Evolutionary conservation across 768 basidiomycete species (phyloP).

Genomic region (Serpula lacrymans): DNA sequence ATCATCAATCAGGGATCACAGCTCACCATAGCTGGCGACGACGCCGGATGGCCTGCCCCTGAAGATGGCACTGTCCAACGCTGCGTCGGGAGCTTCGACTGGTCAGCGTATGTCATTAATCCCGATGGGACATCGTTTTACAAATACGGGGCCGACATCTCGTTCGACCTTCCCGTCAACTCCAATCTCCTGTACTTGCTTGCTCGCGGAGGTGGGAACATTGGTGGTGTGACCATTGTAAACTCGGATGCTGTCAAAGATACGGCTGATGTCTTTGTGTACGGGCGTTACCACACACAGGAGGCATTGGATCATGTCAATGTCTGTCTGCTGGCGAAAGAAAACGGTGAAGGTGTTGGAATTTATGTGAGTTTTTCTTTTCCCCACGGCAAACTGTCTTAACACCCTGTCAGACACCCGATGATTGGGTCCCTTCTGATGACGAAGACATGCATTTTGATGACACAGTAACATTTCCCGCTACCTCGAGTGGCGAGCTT

Average conservation of each 20-base stretch:
- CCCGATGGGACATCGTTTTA: slow-evolving; percentile 19
- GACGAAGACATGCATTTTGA: slow-evolving; percentile 28
- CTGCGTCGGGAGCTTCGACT: slow-evolving; percentile 16
- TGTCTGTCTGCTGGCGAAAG: slow-evolving; percentile 28
- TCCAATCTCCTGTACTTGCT: slow-evolving; percentile 27
- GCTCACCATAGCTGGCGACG: too few relatives aligned
- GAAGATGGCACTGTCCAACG: slow-evolving; percentile 5
- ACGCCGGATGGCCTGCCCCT: not conserved
- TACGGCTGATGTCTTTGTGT: slow-evolving; percentile 24
- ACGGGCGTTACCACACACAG: slow-evolving; percentile 19
- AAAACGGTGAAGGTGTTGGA: slow-evolving; percentile 25
- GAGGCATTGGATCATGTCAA: slow-evolving; percentile 16
- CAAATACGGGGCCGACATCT: slow-evolving; percentile 22
- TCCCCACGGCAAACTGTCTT: not conserved
- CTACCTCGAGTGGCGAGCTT: slow-evolving; percentile 13
- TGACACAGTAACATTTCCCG: slow-evolving; percentile 36
- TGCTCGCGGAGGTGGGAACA: slow-evolving; percentile 25
- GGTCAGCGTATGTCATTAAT: slow-evolving; percentile 20
- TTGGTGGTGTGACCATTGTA: slow-evolving; percentile 24
- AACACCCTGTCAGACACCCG: slow-evolving; percentile 33
- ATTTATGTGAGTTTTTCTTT: slow-evolving; percentile 26
- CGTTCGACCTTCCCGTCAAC: slow-evolving; percentile 27
- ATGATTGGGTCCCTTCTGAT: slow-evolving; percentile 5
- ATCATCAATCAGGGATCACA: too few relatives aligned
- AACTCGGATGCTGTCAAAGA: slow-evolving; percentile 26